Percentiles rank a stretch among this genome's conserved stretches.
These are phyloP conservation scores for Aureobasidium sp. DNA, from an alignment of 2,329 filamentous ascomycete species.

Conservation along the genomic window DNA sequence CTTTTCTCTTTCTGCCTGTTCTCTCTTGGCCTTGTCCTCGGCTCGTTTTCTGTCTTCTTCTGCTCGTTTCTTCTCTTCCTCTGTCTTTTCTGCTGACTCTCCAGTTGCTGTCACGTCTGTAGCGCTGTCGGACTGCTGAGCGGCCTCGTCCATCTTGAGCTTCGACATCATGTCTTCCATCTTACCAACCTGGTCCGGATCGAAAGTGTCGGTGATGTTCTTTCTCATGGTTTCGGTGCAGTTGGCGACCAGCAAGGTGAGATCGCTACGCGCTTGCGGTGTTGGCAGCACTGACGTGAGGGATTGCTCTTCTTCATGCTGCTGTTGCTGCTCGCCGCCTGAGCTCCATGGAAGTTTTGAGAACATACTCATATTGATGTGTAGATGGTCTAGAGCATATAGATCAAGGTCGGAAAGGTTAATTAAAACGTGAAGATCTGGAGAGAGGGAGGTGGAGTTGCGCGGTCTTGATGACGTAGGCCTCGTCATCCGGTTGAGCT, in stretches of 20 bases:
- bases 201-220: constrained; percentile 37
- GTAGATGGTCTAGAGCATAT: not conserved
- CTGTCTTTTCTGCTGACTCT: constrained; percentile 21
- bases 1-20: constrained; percentile 37
- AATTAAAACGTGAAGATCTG: not conserved
- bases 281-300: constrained; percentile 41
- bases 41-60: constrained; percentile 27
- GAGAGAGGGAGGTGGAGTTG: not conserved
- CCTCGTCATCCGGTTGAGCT: not conserved
- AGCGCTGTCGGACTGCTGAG: not conserved
- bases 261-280: constrained; percentile 35
- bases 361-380: constrained; percentile 14
- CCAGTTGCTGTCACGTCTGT: not conserved
- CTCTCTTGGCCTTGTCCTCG: constrained; percentile 27
- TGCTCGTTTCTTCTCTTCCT: constrained; percentile 25
- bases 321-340: constrained; percentile 9
- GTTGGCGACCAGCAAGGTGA: constrained; percentile 41
- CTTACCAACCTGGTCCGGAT: constrained; percentile 30
- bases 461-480: not conserved
- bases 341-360: constrained; percentile 15
- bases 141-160: constrained; percentile 21
- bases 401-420: not conserved
- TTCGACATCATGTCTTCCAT: constrained; percentile 23
- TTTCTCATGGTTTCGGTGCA: constrained; percentile 41
- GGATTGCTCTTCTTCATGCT: constrained; percentile 29